phyloP scores from a whole-genome alignment of 202 grass and related monocot species.

The Setaria italica region DNA sequence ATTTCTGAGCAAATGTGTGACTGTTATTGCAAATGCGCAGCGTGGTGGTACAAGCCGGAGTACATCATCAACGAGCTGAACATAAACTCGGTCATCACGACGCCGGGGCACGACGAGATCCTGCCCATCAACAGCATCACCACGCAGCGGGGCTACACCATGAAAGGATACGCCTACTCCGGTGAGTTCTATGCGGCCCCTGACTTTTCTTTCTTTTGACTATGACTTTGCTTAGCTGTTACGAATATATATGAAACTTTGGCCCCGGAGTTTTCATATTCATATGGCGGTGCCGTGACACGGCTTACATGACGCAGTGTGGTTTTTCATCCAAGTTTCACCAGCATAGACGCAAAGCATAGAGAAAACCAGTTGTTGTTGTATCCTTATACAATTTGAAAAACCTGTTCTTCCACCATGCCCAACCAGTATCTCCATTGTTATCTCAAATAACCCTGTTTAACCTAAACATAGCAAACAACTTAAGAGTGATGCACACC shows the following conservation, averaged over 20 bases:
- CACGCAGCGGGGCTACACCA: conserved; percentile 80
- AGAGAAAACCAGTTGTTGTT: not conserved
- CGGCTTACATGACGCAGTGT: not conserved
- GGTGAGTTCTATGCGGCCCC: conserved; percentile 47
- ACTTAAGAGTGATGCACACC: not conserved
- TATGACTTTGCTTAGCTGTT: not conserved
- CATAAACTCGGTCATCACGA: conserved; percentile 87
- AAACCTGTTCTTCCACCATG: not conserved
- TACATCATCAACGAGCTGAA: conserved; percentile 92
- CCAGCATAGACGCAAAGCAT: not conserved
- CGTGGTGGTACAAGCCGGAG: conserved; percentile 97
- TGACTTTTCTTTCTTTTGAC: not conserved
- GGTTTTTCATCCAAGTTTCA: not conserved
- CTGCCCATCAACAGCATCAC: conserved; percentile 88
- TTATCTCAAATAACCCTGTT: not conserved
- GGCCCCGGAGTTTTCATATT: not conserved
- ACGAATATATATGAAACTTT: not conserved
- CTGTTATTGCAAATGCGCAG: conserved; percentile 32
- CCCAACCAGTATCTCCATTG: not conserved
- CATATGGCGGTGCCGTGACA: not conserved
- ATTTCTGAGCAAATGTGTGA: no score
- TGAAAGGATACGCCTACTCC: conserved; percentile 95
- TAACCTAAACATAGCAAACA: not conserved
- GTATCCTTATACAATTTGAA: not conserved
- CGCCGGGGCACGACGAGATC: conserved; percentile 85